These are phyloP conservation scores for Barnettozyma wickerhamii DNA, from an alignment of 805 yeast genomes.

Conservation along the genomic window DNA sequence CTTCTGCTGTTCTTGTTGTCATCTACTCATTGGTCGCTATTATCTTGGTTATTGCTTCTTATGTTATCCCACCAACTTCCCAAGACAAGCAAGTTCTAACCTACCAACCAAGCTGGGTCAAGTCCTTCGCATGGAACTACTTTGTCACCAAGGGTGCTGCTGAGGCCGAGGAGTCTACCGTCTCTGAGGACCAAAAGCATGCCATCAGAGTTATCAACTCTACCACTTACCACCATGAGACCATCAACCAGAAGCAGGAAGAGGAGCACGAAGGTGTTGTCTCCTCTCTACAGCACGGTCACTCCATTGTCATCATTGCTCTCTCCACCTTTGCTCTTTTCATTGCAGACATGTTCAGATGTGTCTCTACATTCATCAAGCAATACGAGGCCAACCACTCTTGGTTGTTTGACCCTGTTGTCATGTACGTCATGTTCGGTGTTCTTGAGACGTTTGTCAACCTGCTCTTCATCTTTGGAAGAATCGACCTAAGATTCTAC, in stretches of 20 bases:
- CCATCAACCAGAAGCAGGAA: slow-evolving; percentile 17
- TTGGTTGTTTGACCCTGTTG: slow-evolving; percentile 50
- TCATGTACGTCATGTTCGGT: slow-evolving; percentile 68
- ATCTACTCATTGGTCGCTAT: slow-evolving; percentile 55
- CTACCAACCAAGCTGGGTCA: slow-evolving; percentile 76
- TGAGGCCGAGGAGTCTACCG: slow-evolving; percentile 36
- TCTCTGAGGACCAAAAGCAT: slow-evolving; percentile 27
- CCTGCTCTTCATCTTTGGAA: slow-evolving; percentile 50
- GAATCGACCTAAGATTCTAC: slow-evolving; percentile 76
- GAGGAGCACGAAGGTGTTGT: slow-evolving; percentile 9
- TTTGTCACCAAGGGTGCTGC: slow-evolving; percentile 53
- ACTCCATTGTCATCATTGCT: slow-evolving; percentile 40
- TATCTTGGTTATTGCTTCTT: slow-evolving; percentile 47
- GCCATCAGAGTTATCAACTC: slow-evolving; percentile 61
- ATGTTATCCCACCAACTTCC: slow-evolving; percentile 49
- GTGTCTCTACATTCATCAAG: slow-evolving; percentile 39
- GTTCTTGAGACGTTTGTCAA: slow-evolving; percentile 58
- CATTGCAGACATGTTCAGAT: slow-evolving; percentile 47
- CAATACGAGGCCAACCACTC: slow-evolving; percentile 30
- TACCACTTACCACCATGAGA: slow-evolving; percentile 38
- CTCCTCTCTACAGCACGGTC: slow-evolving; percentile 2
- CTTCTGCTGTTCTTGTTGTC: slow-evolving; percentile 42
- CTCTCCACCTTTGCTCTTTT: slow-evolving; percentile 46
- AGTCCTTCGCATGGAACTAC: slow-evolving; percentile 55
- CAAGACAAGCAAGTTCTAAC: slow-evolving; percentile 48